These are phyloP conservation scores for Euptelea pleiosperma DNA, from an alignment of 164 flowering plant genomes.

Conservation along the genomic window DNA sequence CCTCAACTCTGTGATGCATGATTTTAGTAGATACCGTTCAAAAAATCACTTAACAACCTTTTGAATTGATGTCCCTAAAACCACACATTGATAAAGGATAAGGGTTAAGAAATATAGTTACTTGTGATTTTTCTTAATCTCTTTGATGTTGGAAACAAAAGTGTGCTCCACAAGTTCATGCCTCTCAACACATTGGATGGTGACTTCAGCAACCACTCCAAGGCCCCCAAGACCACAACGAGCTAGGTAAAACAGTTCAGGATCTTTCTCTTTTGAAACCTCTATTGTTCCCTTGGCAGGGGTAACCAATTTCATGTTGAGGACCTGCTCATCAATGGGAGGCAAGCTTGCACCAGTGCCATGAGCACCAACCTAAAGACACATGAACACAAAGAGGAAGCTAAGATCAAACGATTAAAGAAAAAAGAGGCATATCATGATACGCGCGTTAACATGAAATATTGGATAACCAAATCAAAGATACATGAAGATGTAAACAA, in stretches of 20 bases:
- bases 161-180: conserved; percentile 97
- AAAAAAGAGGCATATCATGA: too few relatives aligned
- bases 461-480: too few relatives aligned
- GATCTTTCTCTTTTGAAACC: conserved; percentile 86
- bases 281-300: conserved; percentile 96
- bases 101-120: conserved; percentile 23
- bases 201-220: conserved; percentile 98
- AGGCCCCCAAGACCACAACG: conserved; percentile 98
- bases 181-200: conserved; percentile 95
- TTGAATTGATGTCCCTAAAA: neutral
- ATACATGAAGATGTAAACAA: too few relatives aligned
- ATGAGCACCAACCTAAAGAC: conserved; percentile 92
- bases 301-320: conserved; percentile 93
- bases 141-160: conserved; percentile 64
- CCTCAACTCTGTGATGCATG: neutral
- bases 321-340: conserved; percentile 95
- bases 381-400: too few relatives aligned
- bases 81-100: neutral
- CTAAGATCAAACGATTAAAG: too few relatives aligned
- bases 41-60: neutral
- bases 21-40: neutral
- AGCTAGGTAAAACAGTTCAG: conserved; percentile 88
- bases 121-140: conserved; percentile 94
- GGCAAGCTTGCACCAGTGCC: conserved; percentile 98
- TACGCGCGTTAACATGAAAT: too few relatives aligned